Conservation (phyloP, 768 basidiomycete genomes). For the Chalciporus piperatus region DNA sequence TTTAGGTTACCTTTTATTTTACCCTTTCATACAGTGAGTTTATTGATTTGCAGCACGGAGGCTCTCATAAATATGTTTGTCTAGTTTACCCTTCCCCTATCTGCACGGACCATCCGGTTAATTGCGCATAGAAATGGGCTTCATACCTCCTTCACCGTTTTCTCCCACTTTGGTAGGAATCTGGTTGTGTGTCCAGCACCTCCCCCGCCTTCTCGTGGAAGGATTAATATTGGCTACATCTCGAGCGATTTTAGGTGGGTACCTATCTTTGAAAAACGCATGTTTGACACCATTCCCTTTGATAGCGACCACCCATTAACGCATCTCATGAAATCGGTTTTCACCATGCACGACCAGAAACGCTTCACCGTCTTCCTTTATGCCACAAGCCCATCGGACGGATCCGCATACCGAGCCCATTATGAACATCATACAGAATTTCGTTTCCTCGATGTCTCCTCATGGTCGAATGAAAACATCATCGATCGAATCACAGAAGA, state of each 20-base stretch:
- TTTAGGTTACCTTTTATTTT: conserved; percentile 41
- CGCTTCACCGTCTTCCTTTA: conserved; percentile 44
- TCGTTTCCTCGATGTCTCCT: conserved; percentile 42
- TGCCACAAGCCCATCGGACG: conserved; percentile 48
- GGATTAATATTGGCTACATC: conserved; percentile 48
- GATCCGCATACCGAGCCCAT: conserved; percentile 40
- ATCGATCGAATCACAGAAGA: conserved; percentile 39
- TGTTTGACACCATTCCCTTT: background rate
- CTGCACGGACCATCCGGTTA: conserved; percentile 39
- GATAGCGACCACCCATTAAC: conserved; percentile 48
- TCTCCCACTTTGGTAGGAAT: conserved; percentile 30
- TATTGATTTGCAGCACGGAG: background rate
- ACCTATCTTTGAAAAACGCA: background rate
- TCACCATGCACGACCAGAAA: conserved; percentile 40
- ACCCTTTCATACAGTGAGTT: conserved; percentile 47
- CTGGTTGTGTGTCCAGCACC: conserved; percentile 39
- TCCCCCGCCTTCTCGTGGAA: conserved; percentile 37
- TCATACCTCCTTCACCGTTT: conserved; percentile 41
- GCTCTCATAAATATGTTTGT: background rate
- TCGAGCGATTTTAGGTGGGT: conserved; percentile 46
- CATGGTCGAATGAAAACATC: conserved; percentile 35
- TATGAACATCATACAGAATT: conserved; percentile 39
- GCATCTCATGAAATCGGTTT: conserved; percentile 52
- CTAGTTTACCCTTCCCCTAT: conserved; percentile 47
- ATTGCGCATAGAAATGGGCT: conserved; percentile 49